Base-by-base conservation (phyloP, 176 grass and related monocot genomes). In the Oryza meridionalis region DNA sequence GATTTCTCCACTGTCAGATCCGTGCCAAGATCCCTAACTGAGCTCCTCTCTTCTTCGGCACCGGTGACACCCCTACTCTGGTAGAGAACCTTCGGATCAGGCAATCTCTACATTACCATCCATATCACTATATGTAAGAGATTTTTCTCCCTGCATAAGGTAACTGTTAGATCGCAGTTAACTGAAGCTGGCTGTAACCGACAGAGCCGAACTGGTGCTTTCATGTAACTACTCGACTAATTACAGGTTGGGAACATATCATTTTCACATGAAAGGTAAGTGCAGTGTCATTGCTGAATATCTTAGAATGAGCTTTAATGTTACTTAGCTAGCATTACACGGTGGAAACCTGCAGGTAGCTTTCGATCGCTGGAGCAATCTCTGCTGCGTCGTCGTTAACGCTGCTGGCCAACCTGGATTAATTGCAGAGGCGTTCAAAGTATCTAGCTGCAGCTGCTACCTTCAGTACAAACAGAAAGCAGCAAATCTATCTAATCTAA, bases 311-410 rank as follows among this genome's bases (percentile, higher is more conserved):
- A 37, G 40, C 67, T 26, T 49, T 45, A 33, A 29, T 44, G 64
- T 32, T 68, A 40, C 44, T 13, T 74, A 75, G 44, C 65, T 38
- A 69, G 29, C 45, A 69, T 49, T 49, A 19, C 67, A 72, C 19
- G 53, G 67, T 72, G 53, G 67, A 85, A 85, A 72, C 50, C 38
- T 16, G 19, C 51, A 7, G 0, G 83, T 72, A 49, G 75, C 67
- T 72, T 70, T 72, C 75, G 72, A 47, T 46, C 71, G 51, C 67
- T 65, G 3, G 76, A 65, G 55, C 84, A 1, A 50, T 71, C 83
- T 22, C 26, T 9, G 66, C 50, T 2, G 21, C 73, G 33, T 16
- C 64, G 65, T 24, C 44, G 6, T 78, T 19, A 26, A 12, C 58
- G 29, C 29, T 31, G 58, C 17, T 61, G 58, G 51, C 26, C 45